These are phyloP conservation scores for Tirmania nivea DNA, from an alignment of 495 filamentous ascomycete species.

Conservation along the genomic window DNA sequence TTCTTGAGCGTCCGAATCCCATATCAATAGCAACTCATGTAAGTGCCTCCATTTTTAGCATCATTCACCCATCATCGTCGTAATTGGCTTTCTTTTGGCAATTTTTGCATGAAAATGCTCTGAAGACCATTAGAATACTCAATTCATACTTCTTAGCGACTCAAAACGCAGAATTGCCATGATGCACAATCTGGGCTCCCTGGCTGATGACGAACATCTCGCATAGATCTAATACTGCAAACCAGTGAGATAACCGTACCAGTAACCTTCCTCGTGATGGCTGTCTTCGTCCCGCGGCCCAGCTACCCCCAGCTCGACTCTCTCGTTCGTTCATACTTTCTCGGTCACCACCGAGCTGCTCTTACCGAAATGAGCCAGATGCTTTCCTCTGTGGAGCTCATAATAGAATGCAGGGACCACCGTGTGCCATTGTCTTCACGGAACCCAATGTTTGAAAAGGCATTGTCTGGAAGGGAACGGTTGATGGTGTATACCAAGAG, in stretches of 20 bases:
- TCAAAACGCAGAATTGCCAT: too few species aligned
- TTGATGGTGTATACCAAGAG: conserved; percentile 81
- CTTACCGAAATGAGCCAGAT: conserved; percentile 64
- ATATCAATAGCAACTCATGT: too few species aligned
- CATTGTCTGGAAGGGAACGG: conserved; percentile 41
- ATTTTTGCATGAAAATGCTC: too few species aligned
- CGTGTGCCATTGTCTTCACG: conserved; percentile 68
- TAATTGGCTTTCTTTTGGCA: too few species aligned
- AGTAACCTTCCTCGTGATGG: conserved; percentile 1
- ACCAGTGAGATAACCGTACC: too few species aligned
- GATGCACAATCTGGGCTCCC: neutral
- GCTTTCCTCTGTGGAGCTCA: conserved; percentile 60
- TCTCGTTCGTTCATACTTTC: conserved; percentile 77
- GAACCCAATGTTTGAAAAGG: conserved; percentile 77
- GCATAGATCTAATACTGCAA: too few species aligned
- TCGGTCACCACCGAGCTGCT: conserved; percentile 84
- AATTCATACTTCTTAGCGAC: too few species aligned
- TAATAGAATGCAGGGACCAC: conserved; percentile 90
- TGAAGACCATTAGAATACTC: too few species aligned
- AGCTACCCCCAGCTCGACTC: conserved; percentile 44
- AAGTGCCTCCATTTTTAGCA: too few species aligned
- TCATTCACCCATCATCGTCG: too few species aligned
- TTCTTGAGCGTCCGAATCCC: too few species aligned
- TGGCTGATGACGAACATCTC: conserved; percentile 5
- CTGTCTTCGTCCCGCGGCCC: conserved; percentile 48